phyloP scores from a whole-genome alignment of 2,329 filamentous ascomycete species.

The Scytalidium sp. region DNA sequence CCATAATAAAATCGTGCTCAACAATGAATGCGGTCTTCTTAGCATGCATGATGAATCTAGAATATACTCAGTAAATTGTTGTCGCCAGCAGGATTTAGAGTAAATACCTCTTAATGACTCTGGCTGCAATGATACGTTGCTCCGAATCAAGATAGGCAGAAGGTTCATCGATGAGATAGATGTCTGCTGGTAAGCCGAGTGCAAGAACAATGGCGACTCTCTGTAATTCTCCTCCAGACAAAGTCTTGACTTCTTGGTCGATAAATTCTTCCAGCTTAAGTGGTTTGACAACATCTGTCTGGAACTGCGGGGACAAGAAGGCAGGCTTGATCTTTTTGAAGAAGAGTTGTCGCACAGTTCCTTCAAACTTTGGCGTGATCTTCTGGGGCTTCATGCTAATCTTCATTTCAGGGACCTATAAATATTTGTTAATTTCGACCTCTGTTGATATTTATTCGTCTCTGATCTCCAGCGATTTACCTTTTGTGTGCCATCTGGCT shows the following conservation, averaged over 20 bases:
- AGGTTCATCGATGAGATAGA: conserved; percentile 98
- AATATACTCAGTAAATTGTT: not conserved
- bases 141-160: conserved; percentile 97
- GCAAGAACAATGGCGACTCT: conserved; percentile 97
- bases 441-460: not conserved
- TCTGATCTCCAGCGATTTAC: conserved; percentile 42
- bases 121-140: conserved; percentile 94
- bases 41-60: conserved; percentile 95
- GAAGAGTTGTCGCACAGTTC: conserved; percentile 95
- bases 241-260: conserved; percentile 97
- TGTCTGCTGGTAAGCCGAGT: conserved; percentile 93
- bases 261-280: conserved; percentile 99
- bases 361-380: conserved; percentile 96
- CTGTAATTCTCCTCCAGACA: conserved; percentile 99
- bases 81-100: not conserved
- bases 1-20: conserved; percentile 99
- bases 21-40: conserved; percentile 99
- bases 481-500: conserved; percentile 76
- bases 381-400: conserved; percentile 99
- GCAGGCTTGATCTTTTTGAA: conserved; percentile 99
- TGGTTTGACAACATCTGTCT: conserved; percentile 99
- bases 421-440: not conserved
- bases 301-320: conserved; percentile 96
- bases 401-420: conserved; percentile 75
- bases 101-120: conserved; percentile 78